These are phyloP conservation scores for Solanum paucissectum DNA, from an alignment of 257 asterid genomes.

Conservation along the genomic window DNA sequence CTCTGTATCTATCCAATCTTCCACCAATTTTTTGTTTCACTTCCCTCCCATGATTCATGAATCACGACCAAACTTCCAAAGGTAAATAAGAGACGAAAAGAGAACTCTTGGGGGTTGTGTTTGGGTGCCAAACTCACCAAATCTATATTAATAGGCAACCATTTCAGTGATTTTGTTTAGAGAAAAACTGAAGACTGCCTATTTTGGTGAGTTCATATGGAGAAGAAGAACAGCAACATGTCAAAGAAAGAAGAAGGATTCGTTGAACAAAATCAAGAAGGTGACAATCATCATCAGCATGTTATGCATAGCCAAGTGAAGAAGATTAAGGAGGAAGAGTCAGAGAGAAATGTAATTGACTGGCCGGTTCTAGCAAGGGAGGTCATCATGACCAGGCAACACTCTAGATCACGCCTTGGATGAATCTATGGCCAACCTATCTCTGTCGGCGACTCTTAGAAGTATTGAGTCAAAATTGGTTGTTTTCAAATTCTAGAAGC, in stretches of 20 bases:
- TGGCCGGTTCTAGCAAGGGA: neutral
- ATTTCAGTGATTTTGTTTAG: neutral
- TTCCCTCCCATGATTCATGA: neutral
- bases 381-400: constrained; percentile 10
- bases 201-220: neutral
- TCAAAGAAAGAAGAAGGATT: neutral
- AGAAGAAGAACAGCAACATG: neutral
- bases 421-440: neutral
- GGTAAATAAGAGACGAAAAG: neutral
- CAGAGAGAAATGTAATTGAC: constrained; percentile 8
- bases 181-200: neutral
- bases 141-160: neutral
- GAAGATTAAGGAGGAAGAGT: constrained; percentile 25
- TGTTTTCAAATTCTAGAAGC: neutral
- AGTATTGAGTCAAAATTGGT: neutral
- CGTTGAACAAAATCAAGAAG: neutral
- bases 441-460: constrained; percentile 3
- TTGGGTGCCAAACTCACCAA: constrained; percentile 3
- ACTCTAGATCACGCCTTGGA: constrained; percentile 26
- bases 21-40: neutral
- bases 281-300: neutral
- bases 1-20: neutral
- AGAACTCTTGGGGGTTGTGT: neutral
- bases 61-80: neutral
- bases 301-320: constrained; percentile 21